These are phyloP conservation scores for Fomitopsis betulina DNA, from an alignment of 1,284 basidiomycete genomes.

Conservation along the genomic window DNA sequence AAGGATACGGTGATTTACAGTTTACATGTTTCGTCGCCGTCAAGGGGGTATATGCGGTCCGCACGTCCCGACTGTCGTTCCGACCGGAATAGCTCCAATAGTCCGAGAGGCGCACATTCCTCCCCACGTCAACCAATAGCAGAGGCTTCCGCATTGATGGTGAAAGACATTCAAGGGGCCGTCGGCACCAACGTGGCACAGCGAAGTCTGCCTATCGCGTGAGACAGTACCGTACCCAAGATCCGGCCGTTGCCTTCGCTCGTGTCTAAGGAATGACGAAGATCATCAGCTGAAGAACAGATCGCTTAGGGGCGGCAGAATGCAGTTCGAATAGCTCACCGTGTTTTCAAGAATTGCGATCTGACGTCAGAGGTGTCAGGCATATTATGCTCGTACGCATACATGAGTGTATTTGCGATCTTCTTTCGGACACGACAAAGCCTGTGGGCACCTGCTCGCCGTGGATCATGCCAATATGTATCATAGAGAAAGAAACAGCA, in stretches of 20 bases:
- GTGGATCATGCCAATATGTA: no score
- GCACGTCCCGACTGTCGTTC: neutral
- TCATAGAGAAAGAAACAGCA: neutral
- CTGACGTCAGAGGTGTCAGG: neutral
- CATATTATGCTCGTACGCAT: no score
- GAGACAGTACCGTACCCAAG: neutral
- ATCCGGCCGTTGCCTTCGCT: constrained; percentile 2
- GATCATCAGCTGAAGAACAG: neutral
- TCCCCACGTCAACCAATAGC: neutral
- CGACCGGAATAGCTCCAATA: neutral
- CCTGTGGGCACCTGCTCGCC: no score
- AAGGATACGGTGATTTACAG: neutral
- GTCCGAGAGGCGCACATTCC: neutral
- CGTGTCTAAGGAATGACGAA: neutral
- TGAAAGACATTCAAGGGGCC: neutral
- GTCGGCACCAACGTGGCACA: neutral
- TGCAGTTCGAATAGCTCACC: neutral
- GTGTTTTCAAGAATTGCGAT: neutral
- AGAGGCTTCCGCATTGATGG: neutral
- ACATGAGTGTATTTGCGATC: no score
- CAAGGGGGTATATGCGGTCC: neutral
- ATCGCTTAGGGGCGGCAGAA: neutral
- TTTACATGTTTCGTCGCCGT: neutral
- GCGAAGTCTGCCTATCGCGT: neutral
- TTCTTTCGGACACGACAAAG: no score